Conservation (phyloP, 2,329 filamentous ascomycete species). For the Colletotrichum acutatum region DNA sequence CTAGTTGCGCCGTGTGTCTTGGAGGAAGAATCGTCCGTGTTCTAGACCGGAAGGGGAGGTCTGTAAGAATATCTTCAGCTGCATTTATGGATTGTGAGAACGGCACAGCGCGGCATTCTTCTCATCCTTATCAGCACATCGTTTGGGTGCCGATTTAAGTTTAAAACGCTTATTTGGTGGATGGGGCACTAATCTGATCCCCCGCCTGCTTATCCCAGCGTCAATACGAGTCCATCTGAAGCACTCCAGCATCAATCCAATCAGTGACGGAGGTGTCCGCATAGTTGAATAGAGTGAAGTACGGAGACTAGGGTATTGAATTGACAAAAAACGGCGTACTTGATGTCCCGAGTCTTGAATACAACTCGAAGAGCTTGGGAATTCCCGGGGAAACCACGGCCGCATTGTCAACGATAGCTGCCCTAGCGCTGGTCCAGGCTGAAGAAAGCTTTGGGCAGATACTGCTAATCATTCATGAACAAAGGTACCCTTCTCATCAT, state of each 20-base stretch:
- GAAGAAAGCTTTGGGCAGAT: too few species aligned
- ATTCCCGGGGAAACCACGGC: too few species aligned
- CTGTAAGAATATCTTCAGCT: background rate
- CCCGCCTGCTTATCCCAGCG: background rate
- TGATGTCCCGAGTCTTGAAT: too few species aligned
- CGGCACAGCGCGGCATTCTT: background rate
- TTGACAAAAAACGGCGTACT: too few species aligned
- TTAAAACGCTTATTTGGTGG: constrained; percentile 1
- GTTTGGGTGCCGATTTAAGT: background rate
- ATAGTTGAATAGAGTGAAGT: too few species aligned
- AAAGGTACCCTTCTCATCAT: too few species aligned
- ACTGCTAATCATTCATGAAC: too few species aligned
- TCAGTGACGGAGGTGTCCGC: background rate
- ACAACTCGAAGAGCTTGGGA: too few species aligned
- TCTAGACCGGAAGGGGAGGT: background rate
- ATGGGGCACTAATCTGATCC: background rate
- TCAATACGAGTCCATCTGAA: background rate
- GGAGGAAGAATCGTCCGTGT: background rate
- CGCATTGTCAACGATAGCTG: too few species aligned
- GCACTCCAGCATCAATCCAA: background rate
- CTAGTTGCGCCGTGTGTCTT: background rate
- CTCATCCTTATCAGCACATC: background rate
- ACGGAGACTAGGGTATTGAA: too few species aligned
- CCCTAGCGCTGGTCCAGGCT: too few species aligned
- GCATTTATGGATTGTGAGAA: background rate